Evolutionary conservation across 2,329 filamentous ascomycete genomes (phyloP), one percentile per base, ranked within the genome.

Genomic region (Claviceps cyperi): DNA sequence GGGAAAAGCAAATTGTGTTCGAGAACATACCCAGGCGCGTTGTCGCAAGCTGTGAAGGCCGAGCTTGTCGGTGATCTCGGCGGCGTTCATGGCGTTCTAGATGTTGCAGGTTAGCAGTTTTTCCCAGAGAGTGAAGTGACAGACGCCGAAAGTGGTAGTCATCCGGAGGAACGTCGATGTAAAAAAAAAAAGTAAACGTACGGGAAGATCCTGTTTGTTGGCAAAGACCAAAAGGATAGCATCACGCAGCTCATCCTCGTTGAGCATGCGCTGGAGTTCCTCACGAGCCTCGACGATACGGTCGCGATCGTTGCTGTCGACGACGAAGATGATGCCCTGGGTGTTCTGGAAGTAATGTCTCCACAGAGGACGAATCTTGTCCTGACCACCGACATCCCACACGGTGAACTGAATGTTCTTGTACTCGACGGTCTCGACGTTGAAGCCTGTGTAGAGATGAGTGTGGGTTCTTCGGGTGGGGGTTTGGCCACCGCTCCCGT

Each of bases 401-500:
- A 98, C 92, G 71, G 91, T 97, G 80, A 98, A 98, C 71, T 95
- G 89, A 66, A 95, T 96, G 83, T 97, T 97, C 82, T 96, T 96
- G 80, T 97, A 97, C 71, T 94, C 91, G 71, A 98, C 92, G 51
- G 92, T 97, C 81, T 98, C 92, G 71, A 98, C 92, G 77, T 98
- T 98, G 84, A 98, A 98, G 65, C 92, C 86, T 90, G 15, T 24
- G 58, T 28, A 43, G 43, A 48, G 17, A 65, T 46, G 46, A 35
- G 50, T 54, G 51, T 53, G 51, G 21, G 45, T n/a, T 22, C 9
- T 32, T 32, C 28, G 9, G 28, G 28, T 32, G 4, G 28, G 28
- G 15, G 47, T 9, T 21, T n/a, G 32, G 24, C 37, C 35, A 6
- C 17, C 17, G 21, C 17, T 5, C 14, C 9, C 11, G 3, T 49